Conservation (phyloP, 2,329 filamentous ascomycete genomes). For the Ascochyta pisi region DNA sequence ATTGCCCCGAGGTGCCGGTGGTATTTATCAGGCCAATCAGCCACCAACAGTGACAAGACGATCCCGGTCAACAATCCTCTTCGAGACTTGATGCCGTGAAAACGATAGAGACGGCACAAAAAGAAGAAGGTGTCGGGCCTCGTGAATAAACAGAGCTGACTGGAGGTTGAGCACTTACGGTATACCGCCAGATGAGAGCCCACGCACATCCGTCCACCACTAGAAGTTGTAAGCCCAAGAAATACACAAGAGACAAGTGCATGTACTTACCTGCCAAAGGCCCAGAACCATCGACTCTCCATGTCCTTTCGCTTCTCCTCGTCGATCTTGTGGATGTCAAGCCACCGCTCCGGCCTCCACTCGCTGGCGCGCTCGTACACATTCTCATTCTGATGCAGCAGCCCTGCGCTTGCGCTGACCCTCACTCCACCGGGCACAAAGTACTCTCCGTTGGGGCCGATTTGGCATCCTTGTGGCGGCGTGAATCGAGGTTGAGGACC, state of each 20-base stretch:
- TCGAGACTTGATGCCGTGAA: background rate
- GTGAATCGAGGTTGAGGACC: conserved; percentile 67
- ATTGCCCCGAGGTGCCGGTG: background rate
- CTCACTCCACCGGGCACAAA: conserved; percentile 53
- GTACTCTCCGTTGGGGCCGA: conserved; percentile 48
- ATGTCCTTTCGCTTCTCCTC: conserved; percentile 50
- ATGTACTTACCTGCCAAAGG: conserved; percentile 53
- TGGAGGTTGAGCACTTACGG: conserved; percentile 43
- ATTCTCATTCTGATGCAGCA: conserved; percentile 54
- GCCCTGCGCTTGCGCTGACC: conserved; percentile 56
- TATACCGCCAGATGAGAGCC: conserved; percentile 57
- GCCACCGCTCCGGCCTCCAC: conserved; percentile 54
- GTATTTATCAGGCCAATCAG: conserved; percentile 4
- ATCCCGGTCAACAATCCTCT: background rate
- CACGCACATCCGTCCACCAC: conserved; percentile 59
- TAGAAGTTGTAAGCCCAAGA: conserved; percentile 29
- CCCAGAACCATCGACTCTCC: conserved; percentile 59
- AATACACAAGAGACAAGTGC: background rate
- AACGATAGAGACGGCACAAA: background rate
- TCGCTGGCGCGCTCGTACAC: conserved; percentile 53
- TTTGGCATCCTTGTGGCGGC: conserved; percentile 48
- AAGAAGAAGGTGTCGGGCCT: background rate
- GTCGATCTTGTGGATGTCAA: conserved; percentile 46
- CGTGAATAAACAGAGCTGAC: background rate
- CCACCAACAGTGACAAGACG: background rate